phyloP scores from a whole-genome alignment of 2,329 filamentous ascomycete genomes.

The Exophiala phaeomuriformis region DNA sequence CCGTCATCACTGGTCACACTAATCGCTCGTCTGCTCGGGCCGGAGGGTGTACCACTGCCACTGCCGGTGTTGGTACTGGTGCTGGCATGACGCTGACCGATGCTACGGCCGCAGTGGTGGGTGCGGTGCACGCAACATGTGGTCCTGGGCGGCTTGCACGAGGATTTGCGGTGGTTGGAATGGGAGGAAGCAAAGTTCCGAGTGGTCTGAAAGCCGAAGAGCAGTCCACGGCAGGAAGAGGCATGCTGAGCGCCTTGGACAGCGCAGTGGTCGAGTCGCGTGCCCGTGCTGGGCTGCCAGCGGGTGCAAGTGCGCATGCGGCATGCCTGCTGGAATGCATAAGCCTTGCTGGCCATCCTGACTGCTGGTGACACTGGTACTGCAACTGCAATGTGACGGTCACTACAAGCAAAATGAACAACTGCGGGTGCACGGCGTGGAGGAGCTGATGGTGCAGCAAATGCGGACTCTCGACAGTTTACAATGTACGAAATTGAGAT shows the following conservation, averaged over 20 bases:
- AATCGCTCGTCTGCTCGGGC: constrained; percentile 58
- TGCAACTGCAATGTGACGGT: too few species aligned
- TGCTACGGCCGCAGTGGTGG: not conserved
- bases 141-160: too few species aligned
- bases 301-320: constrained; percentile 5
- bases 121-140: too few species aligned
- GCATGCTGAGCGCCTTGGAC: not conserved
- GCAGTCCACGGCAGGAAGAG: not conserved
- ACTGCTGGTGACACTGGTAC: too few species aligned
- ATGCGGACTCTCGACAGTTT: too few species aligned
- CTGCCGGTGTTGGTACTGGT: constrained; percentile 6
- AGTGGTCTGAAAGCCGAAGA: not conserved
- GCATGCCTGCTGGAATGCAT: constrained; percentile 22
- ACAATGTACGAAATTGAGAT: too few species aligned
- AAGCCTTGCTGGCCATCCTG: constrained; percentile 15
- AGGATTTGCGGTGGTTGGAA: not conserved
- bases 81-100: constrained; percentile 18
- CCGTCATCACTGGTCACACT: constrained; percentile 85
- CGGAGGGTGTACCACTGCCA: constrained; percentile 1
- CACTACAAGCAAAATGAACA: too few species aligned
- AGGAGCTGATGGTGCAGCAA: too few species aligned
- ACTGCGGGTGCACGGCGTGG: too few species aligned
- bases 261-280: not conserved
- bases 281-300: not conserved
- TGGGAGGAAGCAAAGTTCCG: not conserved